Percentiles rank a stretch among this genome's conserved stretches.
Conservation (phyloP, 2,329 filamentous ascomycete genomes). For the Septoria petroselini region DNA sequence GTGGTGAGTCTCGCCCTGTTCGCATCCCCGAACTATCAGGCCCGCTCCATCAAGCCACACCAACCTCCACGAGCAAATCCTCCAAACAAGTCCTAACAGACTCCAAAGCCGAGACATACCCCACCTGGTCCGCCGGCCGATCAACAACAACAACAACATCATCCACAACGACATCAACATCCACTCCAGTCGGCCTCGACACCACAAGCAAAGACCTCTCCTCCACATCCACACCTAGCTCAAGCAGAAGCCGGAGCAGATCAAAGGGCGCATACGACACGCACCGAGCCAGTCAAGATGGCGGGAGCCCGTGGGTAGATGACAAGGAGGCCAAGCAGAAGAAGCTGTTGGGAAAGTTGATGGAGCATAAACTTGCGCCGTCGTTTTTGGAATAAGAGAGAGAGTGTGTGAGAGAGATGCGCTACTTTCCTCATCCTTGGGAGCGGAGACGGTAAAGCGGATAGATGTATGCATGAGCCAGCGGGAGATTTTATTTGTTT, state of each 20-base stretch:
- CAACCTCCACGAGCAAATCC: neutral
- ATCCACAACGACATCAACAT: neutral
- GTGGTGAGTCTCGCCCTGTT: neutral
- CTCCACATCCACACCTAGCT: neutral
- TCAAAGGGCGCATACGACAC: conserved; percentile 7
- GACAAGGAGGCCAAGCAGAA: conserved; percentile 9
- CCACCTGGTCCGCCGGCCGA: neutral
- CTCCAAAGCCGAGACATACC: conserved; percentile 5
- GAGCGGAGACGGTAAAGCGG: too few relatives aligned
- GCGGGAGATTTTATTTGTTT: neutral
- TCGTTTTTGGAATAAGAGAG: neutral
- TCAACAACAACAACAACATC: neutral
- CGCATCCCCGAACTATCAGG: conserved; percentile 1
- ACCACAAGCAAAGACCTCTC: neutral
- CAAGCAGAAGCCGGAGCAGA: conserved; percentile 7
- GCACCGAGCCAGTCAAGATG: conserved; percentile 8
- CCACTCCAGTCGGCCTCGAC: neutral
- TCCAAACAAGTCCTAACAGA: neutral
- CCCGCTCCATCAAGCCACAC: conserved; percentile 1
- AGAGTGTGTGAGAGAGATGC: too few relatives aligned
- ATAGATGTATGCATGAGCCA: too few relatives aligned
- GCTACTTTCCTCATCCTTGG: too few relatives aligned
- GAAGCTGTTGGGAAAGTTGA: neutral
- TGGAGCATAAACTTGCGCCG: conserved; percentile 12
- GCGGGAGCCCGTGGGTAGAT: conserved; percentile 1